phyloP scores from a whole-genome alignment of 2,329 filamentous ascomycete species.

The Ilyonectria destructans region DNA sequence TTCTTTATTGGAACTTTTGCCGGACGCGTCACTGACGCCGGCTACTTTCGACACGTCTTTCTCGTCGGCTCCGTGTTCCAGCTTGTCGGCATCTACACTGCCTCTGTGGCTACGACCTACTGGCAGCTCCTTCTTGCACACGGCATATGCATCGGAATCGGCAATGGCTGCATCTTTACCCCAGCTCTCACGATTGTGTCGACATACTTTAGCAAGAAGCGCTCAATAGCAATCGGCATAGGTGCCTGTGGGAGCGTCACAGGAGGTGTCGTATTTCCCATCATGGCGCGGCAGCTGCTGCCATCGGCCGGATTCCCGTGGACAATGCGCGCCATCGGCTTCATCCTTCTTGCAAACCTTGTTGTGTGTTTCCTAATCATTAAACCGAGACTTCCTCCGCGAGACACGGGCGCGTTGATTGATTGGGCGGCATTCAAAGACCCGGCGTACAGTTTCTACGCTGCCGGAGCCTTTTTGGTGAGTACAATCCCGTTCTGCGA shows the following conservation, averaged over 20 bases:
- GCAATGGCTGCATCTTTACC: slow-evolving; percentile 69
- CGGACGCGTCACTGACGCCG: neutral
- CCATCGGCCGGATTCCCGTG: slow-evolving; percentile 1
- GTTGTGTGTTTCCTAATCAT: neutral
- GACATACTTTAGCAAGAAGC: slow-evolving; percentile 69
- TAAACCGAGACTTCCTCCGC: neutral
- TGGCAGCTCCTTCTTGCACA: slow-evolving; percentile 66
- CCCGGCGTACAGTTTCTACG: neutral
- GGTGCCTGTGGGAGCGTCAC: slow-evolving; percentile 70
- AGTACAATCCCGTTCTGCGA: neutral
- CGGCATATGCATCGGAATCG: slow-evolving; percentile 62
- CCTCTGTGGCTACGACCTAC: slow-evolving; percentile 56
- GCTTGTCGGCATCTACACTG: slow-evolving; percentile 60
- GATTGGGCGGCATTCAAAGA: neutral
- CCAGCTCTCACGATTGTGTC: slow-evolving; percentile 70
- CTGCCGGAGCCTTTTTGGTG: neutral
- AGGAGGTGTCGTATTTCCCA: slow-evolving; percentile 68
- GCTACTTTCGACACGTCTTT: neutral
- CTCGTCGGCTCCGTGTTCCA: slow-evolving; percentile 41
- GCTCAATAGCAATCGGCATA: slow-evolving; percentile 70
- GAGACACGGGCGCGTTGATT: neutral
- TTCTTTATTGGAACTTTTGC: neutral
- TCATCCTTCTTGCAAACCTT: neutral
- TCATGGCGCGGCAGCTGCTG: neutral
- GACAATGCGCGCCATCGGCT: neutral